Conservation (phyloP, 176 grass and related monocot species). For the Neostapfia colusana region DNA sequence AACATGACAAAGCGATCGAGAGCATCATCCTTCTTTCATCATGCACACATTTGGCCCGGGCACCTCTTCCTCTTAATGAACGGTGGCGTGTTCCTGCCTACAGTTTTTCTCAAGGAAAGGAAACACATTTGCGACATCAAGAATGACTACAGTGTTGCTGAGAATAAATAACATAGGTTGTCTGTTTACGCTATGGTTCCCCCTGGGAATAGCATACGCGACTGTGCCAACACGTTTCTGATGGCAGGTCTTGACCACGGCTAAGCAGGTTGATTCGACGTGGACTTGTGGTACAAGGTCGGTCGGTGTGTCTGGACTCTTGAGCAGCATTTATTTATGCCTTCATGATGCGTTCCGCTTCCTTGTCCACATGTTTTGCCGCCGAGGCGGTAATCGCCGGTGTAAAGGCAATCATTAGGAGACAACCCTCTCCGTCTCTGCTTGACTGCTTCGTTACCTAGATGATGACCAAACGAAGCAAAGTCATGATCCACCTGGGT, state of each 20-base stretch:
- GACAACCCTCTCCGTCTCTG: constrained; percentile 30
- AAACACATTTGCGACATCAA: background rate
- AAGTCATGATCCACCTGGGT: background rate
- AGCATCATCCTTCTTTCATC: background rate
- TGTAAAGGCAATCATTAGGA: constrained; percentile 44
- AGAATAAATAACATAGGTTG: too few species aligned
- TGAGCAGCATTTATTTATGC: background rate
- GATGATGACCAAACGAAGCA: constrained; percentile 10
- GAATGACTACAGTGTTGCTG: background rate
- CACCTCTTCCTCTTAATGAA: too few species aligned
- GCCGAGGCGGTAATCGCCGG: constrained; percentile 20
- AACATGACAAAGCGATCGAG: background rate
- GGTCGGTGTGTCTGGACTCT: background rate
- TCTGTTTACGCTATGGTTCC: too few species aligned
- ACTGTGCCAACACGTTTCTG: background rate
- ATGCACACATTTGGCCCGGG: background rate
- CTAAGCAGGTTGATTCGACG: background rate
- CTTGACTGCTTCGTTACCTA: constrained; percentile 12
- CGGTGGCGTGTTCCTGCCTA: too few species aligned
- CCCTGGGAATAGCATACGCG: background rate
- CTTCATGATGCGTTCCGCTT: constrained; percentile 19
- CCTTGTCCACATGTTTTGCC: constrained; percentile 34
- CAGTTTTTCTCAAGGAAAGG: too few species aligned
- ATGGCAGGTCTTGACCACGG: background rate
- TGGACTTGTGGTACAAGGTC: background rate